These are phyloP conservation scores for Sordariomycetes sp. DNA, from an alignment of 2,329 filamentous ascomycete species.

Conservation along the genomic window DNA sequence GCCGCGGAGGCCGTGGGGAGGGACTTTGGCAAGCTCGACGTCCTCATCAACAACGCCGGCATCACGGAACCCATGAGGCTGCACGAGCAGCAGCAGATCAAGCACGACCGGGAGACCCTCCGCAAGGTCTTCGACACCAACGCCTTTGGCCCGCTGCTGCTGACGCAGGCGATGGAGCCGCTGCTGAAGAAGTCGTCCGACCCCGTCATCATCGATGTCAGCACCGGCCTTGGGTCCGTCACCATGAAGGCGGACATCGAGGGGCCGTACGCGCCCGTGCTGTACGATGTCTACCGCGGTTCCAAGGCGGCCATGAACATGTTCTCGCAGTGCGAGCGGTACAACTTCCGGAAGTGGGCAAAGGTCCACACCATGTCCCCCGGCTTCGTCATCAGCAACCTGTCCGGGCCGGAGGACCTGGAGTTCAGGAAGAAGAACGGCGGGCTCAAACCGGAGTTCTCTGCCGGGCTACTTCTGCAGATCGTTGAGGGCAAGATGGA, in stretches of 20 bases:
- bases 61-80: constrained; percentile 30
- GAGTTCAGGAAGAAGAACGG: not conserved
- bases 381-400: constrained; percentile 20
- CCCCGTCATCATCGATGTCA: constrained; percentile 22
- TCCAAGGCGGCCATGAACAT: constrained; percentile 13
- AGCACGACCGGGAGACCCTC: constrained; percentile 12
- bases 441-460: not conserved
- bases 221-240: constrained; percentile 21
- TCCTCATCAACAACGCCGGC: constrained; percentile 52
- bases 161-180: constrained; percentile 19
- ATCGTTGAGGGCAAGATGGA: constrained; percentile 4
- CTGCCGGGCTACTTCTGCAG: not conserved
- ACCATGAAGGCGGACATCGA: constrained; percentile 7
- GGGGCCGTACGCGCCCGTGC: not conserved
- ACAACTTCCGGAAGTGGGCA: constrained; percentile 17
- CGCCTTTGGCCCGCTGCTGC: constrained; percentile 10
- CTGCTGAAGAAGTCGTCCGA: constrained; percentile 12
- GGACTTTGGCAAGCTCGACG: constrained; percentile 40
- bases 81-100: constrained; percentile 38
- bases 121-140: constrained; percentile 3
- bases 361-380: constrained; percentile 22
- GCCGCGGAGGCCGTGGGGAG: constrained; percentile 41
- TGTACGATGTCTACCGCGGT: constrained; percentile 2
- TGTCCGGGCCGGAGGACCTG: constrained; percentile 14
- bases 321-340: constrained; percentile 18